Evolutionary conservation across 202 grass and related monocot species (phyloP).

Genomic region (Musa balbisiana): DNA sequence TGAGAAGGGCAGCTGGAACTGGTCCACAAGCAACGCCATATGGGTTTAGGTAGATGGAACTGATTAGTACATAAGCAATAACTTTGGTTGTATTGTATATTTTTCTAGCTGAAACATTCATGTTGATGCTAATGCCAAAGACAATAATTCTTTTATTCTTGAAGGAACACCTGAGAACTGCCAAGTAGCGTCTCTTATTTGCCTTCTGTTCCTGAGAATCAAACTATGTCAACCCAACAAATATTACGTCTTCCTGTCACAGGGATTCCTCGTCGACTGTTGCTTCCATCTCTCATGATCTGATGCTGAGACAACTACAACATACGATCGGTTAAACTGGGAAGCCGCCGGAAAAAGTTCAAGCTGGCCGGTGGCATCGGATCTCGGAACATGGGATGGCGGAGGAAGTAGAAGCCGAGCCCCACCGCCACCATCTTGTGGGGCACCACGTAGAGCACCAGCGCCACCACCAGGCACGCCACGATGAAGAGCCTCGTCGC

Average conservation of each 20-base stretch:
- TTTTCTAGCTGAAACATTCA: no score
- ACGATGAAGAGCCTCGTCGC: conserved; percentile 83
- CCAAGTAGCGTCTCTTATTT: no score
- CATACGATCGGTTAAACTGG: conserved; percentile 71
- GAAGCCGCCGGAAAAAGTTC: conserved; percentile 96
- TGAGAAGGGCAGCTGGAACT: conserved; percentile 7
- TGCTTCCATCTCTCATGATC: no score
- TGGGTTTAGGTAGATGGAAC: conserved; percentile 2
- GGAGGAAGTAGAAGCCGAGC: conserved; percentile 83
- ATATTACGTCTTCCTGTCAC: no score
- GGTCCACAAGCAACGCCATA: conserved; percentile 14
- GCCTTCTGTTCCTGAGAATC: no score
- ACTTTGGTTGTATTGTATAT: no score
- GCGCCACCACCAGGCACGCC: conserved; percentile 66
- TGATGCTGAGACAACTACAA: conserved; percentile 27
- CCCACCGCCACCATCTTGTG: conserved; percentile 95
- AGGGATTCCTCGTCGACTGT: no score
- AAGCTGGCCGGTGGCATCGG: conserved; percentile 67
- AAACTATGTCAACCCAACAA: no score
- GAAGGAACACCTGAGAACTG: no score
- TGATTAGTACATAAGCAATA: no score
- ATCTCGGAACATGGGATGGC: conserved; percentile 89
- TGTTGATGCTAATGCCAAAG: no score
- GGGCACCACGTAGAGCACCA: conserved; percentile 70
- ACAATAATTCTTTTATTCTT: no score